Evolutionary conservation across 805 yeast genomes (phyloP).

Genomic region (Hanseniaspora opuntiae): DNA sequence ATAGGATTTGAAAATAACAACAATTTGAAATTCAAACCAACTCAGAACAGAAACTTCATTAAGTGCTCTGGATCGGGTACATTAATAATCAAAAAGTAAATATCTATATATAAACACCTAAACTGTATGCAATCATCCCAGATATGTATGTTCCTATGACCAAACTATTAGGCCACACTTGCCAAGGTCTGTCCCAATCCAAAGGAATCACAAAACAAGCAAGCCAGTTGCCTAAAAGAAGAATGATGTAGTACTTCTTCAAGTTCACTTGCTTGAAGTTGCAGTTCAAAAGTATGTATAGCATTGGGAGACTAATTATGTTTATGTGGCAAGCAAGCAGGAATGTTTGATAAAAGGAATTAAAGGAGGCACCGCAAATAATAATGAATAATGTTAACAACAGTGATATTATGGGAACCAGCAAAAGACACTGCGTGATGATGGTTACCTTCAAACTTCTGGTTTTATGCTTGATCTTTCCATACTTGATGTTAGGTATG

Average conservation of each 20-base stretch:
- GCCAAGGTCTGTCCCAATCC: conserved; percentile 98
- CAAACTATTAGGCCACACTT: conserved; percentile 83
- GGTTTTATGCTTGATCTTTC: neutral
- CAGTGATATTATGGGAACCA: conserved; percentile 19
- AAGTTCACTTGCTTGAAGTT: conserved; percentile 37
- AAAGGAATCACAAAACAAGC: conserved; percentile 90
- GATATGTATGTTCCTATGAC: conserved; percentile 68
- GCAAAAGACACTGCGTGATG: conserved; percentile 17
- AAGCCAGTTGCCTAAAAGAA: conserved; percentile 65
- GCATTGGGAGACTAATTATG: conserved; percentile 46
- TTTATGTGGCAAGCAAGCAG: conserved; percentile 51
- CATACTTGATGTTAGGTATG: conserved; percentile 25
- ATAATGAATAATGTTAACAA: conserved; percentile 30
- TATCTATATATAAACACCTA: conserved; percentile 24
- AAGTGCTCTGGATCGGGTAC: conserved; percentile 25
- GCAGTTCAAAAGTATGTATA: conserved; percentile 43
- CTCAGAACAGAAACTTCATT: conserved; percentile 15
- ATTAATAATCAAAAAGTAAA: conserved; percentile 19
- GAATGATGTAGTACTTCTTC: conserved; percentile 25
- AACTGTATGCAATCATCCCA: conserved; percentile 45
- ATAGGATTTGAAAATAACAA: conserved; percentile 18
- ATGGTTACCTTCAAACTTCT: conserved; percentile 15
- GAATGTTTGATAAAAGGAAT: conserved; percentile 41
- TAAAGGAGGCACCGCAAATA: conserved; percentile 71
- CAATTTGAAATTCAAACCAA: conserved; percentile 4